A percentile compares a stretch with the other conserved stretches of the same genome.
phyloP scores from a whole-genome alignment of 352 stramenopile genomes.

The Phytophthora syringae region DNA sequence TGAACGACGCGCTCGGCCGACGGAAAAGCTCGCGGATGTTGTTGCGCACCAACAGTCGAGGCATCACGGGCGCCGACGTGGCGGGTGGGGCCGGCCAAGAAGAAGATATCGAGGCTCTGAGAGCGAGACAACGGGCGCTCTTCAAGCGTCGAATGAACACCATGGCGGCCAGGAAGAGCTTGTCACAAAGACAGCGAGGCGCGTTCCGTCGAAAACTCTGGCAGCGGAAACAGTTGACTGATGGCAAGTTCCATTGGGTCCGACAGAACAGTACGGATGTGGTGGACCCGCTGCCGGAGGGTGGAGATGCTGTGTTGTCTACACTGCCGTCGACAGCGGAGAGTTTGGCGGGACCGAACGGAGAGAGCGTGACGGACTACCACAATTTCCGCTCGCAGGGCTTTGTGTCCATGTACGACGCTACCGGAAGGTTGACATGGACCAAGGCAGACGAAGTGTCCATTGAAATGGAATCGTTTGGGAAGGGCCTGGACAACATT shows the following conservation, averaged over 20 bases:
- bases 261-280: conserved; percentile 66
- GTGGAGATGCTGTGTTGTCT: conserved; percentile 16
- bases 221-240: conserved; percentile 58
- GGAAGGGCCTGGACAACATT: conserved; percentile 46
- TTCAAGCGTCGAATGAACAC: conserved; percentile 78
- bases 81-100: conserved; percentile 11
- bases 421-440: conserved; percentile 56
- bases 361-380: conserved; percentile 65
- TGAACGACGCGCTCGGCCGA: conserved; percentile 37
- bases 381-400: conserved; percentile 69
- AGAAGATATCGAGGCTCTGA: conserved; percentile 45
- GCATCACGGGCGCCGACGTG: conserved; percentile 5
- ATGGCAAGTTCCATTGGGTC: conserved; percentile 82
- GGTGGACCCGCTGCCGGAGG: conserved; percentile 32
- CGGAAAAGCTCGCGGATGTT: conserved; percentile 67
- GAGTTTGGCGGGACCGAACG: conserved; percentile 39
- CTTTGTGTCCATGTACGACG: conserved; percentile 77
- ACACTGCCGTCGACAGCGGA: conserved; percentile 25
- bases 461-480: conserved; percentile 77
- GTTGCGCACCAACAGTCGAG: conserved; percentile 44
- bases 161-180: conserved; percentile 60
- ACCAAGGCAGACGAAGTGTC: conserved; percentile 66
- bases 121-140: conserved; percentile 58
- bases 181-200: conserved; percentile 73
- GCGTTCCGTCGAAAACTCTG: conserved; percentile 70